A percentile compares a stretch with the other conserved stretches of the same genome.
phyloP scores from a whole-genome alignment of 2,329 filamentous ascomycete species.

The Lasiodiplodia theobromae region DNA sequence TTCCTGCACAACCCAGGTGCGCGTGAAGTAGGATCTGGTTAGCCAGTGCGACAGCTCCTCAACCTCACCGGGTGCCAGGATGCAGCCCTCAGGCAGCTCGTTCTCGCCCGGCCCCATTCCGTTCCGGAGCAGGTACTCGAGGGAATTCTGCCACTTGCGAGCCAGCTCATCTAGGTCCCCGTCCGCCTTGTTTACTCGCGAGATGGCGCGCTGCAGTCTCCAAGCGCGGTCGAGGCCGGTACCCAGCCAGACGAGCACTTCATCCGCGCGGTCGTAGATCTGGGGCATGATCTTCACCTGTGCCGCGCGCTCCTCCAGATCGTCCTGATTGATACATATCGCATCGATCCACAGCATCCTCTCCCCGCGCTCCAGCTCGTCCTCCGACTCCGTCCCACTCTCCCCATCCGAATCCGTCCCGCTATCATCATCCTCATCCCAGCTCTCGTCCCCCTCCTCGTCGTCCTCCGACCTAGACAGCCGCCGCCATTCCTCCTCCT shows the following conservation, averaged over 20 bases:
- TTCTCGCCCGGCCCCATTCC: not conserved
- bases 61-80: constrained; percentile 1
- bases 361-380: not conserved
- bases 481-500: constrained; percentile 3
- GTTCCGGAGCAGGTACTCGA: not conserved
- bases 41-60: constrained; percentile 8
- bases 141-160: constrained; percentile 14
- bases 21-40: constrained; percentile 13
- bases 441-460: not conserved
- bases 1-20: constrained; percentile 25
- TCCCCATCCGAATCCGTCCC: not conserved
- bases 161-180: not conserved
- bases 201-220: constrained; percentile 4
- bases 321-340: constrained; percentile 33
- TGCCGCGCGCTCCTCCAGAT: constrained; percentile 23
- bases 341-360: constrained; percentile 32
- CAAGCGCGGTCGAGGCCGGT: not conserved
- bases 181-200: constrained; percentile 7
- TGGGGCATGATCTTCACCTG: constrained; percentile 33
- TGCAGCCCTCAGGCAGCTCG: constrained; percentile 4
- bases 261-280: constrained; percentile 30
- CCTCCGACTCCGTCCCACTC: not conserved
- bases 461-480: not conserved
- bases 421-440: not conserved
- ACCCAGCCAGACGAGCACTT: constrained; percentile 32